A percentile compares a stretch with the other conserved stretches of the same genome.
phyloP scores from a whole-genome alignment of 345 rosid genomes.

The Lagerstroemia speciosa region DNA sequence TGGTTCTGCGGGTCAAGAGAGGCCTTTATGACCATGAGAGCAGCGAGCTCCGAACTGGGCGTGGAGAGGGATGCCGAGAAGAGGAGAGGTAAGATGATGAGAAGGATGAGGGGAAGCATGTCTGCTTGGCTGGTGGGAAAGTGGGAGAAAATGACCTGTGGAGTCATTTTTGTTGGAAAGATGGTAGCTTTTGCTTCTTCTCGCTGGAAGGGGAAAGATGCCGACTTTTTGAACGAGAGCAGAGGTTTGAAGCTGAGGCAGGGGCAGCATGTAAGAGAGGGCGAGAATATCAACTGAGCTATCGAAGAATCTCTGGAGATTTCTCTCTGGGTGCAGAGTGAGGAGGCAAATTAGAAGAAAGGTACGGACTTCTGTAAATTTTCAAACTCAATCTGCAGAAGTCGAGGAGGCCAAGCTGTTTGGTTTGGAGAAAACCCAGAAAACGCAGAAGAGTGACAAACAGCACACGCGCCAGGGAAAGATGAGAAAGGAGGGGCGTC shows the following conservation, averaged over 20 bases:
- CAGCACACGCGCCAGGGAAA: too few relatives aligned
- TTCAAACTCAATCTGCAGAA: too few relatives aligned
- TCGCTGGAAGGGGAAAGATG: background rate
- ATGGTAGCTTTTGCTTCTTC: background rate
- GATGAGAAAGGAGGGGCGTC: too few relatives aligned
- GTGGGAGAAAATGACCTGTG: background rate
- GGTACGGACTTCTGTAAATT: too few relatives aligned
- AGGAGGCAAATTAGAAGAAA: too few relatives aligned
- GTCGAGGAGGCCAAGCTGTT: too few relatives aligned
- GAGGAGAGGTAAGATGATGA: slow-evolving; percentile 22
- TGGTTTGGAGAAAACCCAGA: too few relatives aligned
- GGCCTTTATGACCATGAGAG: slow-evolving; percentile 67
- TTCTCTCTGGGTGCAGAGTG: background rate
- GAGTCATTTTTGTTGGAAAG: background rate
- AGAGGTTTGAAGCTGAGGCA: background rate
- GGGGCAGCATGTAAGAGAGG: background rate
- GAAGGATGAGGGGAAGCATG: slow-evolving; percentile 11
- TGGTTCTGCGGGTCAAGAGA: slow-evolving; percentile 70
- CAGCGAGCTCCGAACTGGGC: slow-evolving; percentile 39
- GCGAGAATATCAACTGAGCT: background rate
- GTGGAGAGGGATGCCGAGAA: slow-evolving; percentile 29
- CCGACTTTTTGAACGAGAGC: background rate
- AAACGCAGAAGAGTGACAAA: too few relatives aligned
- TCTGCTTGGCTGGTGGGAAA: background rate
- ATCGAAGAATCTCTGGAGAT: background rate